phyloP scores from a whole-genome alignment of 176 grass and related monocot species.

The Musa schizocarpa region DNA sequence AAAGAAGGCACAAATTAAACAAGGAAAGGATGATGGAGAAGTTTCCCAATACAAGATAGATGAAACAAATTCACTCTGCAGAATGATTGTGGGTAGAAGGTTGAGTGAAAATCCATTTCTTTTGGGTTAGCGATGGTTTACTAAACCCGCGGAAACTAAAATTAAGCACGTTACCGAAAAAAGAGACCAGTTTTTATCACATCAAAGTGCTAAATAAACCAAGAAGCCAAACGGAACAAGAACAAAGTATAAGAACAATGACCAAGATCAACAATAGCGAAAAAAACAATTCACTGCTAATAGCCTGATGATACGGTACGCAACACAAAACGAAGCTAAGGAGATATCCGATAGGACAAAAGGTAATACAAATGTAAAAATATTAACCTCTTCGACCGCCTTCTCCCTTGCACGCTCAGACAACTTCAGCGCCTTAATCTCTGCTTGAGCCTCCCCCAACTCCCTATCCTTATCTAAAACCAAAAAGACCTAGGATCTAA shows the following conservation, averaged over 20 bases:
- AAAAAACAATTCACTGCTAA: background rate
- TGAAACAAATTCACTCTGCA: background rate
- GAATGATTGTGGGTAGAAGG: background rate
- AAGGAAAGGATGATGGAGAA: background rate
- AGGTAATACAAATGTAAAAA: background rate
- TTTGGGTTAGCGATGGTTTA: background rate
- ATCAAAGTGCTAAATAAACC: background rate
- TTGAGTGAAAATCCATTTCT: background rate
- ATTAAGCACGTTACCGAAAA: background rate
- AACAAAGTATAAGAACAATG: background rate
- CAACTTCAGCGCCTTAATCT: constrained; percentile 21
- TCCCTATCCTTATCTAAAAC: constrained; percentile 19
- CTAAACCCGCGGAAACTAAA: background rate
- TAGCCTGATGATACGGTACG: background rate
- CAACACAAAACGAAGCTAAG: background rate
- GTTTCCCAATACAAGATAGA: background rate
- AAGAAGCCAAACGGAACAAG: background rate
- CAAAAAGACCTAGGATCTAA: background rate
- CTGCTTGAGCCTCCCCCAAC: constrained; percentile 17
- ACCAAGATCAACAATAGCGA: background rate
- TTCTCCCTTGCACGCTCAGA: constrained; percentile 23
- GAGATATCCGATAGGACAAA: background rate
- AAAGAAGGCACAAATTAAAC: background rate
- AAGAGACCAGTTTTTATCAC: background rate
- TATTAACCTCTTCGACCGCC: constrained; percentile 16